Percentiles rank a stretch among this genome's conserved stretches.
Evolutionary conservation across 2,329 filamentous ascomycete species (phyloP).

Genomic region (Magnaporthiopsis rhizophila): DNA sequence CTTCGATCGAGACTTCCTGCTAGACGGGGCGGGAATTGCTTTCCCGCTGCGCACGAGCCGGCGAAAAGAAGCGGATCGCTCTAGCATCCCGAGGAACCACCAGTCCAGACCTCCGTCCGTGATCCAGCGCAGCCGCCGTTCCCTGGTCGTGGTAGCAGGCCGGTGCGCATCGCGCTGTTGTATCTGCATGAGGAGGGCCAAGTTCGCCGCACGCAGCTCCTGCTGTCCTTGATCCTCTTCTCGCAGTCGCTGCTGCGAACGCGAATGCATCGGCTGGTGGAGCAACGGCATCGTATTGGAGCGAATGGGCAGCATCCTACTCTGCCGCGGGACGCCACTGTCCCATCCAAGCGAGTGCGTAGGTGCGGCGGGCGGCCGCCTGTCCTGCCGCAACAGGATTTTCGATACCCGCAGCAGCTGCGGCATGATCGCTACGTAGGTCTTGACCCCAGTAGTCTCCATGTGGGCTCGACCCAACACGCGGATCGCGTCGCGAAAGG

Average conservation of each 20-base stretch:
- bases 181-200: neutral
- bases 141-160: neutral
- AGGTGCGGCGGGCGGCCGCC: neutral
- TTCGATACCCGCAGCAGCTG: neutral
- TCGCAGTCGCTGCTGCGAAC: neutral
- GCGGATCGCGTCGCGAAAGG: conserved; percentile 4
- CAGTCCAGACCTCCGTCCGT: neutral
- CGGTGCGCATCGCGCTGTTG: neutral
- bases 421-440: conserved; percentile 1
- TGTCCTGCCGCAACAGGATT: conserved; percentile 1
- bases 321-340: neutral
- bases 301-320: no score
- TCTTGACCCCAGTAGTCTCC: neutral
- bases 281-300: neutral
- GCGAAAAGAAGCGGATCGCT: conserved; percentile 2
- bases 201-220: neutral
- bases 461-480: conserved; percentile 2
- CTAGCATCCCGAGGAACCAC: conserved; percentile 6
- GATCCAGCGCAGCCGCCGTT: conserved; percentile 4
- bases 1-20: neutral
- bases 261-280: neutral
- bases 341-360: neutral
- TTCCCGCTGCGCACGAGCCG: conserved; percentile 1
- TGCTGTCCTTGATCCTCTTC: neutral
- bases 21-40: neutral